phyloP scores from a whole-genome alignment of 306 rosid genomes.

The Vigna nakashimae region DNA sequence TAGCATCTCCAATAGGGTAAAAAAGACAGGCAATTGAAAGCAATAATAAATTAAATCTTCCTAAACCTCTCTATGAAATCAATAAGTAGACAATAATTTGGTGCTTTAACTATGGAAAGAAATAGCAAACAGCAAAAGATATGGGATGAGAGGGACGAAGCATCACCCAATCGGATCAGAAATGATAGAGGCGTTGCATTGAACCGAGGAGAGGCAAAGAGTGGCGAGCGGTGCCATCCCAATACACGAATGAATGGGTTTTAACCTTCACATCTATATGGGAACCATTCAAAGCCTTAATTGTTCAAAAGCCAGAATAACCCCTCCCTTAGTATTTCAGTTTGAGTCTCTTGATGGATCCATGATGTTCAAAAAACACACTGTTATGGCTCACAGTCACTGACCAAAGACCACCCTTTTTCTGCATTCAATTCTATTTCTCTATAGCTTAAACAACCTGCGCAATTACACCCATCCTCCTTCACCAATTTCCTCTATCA shows the following conservation, averaged over 20 bases:
- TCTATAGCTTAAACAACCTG: not conserved
- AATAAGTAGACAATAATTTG: constrained; percentile 19
- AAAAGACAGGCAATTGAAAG: constrained; percentile 35
- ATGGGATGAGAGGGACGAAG: constrained; percentile 9
- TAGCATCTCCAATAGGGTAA: constrained; percentile 11
- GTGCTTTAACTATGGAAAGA: not conserved
- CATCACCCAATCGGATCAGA: constrained; percentile 42
- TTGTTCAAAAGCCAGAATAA: not conserved
- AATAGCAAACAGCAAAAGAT: not conserved
- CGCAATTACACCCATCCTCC: not conserved
- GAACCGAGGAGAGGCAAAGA: constrained; percentile 15
- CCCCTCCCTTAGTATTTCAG: not conserved
- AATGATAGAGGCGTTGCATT: not conserved
- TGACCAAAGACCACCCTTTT: not conserved
- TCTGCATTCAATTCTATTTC: not conserved
- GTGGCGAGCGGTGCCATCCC: not conserved
- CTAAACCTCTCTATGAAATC: constrained; percentile 5
- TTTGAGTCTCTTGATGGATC: not conserved
- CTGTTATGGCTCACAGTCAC: not conserved
- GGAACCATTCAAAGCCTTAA: not conserved
- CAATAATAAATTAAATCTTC: constrained; percentile 19
- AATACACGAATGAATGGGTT: not conserved
- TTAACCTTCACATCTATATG: constrained; percentile 29
- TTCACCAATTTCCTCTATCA: not conserved
- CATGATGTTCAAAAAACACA: not conserved